A percentile compares a stretch with the other conserved stretches of the same genome.
Evolutionary conservation across 805 yeast species (phyloP).

Genomic region (Hanseniaspora taiwanica): DNA sequence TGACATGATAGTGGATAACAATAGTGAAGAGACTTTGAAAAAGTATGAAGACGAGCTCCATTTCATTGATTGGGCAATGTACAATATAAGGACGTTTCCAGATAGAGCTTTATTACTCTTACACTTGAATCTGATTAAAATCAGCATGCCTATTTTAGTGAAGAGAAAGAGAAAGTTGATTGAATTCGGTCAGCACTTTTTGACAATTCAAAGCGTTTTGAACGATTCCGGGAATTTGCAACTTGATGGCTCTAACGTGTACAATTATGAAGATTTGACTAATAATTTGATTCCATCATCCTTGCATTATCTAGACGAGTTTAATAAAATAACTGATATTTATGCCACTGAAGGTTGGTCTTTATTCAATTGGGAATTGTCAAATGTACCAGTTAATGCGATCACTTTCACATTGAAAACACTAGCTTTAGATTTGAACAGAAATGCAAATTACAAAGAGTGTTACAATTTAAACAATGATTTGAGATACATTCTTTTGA

Average conservation of each 20-base stretch:
- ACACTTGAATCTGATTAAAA: slow-evolving; percentile 25
- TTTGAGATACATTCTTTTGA: slow-evolving; percentile 20
- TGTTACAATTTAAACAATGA: slow-evolving; percentile 25
- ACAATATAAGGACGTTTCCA: slow-evolving; percentile 37
- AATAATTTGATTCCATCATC: slow-evolving; percentile 44
- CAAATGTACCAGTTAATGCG: slow-evolving; percentile 50
- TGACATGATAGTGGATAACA: slow-evolving; percentile 3
- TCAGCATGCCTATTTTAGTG: slow-evolving; percentile 7
- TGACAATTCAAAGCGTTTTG: slow-evolving; percentile 7
- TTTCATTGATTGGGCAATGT: slow-evolving; percentile 34
- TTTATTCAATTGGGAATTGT: slow-evolving; percentile 46
- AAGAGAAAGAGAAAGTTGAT: slow-evolving; percentile 4
- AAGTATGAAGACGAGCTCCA: slow-evolving; percentile 21
- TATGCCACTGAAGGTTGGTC: slow-evolving; percentile 31
- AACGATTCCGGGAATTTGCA: slow-evolving; percentile 8
- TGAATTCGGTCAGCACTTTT: slow-evolving; percentile 7
- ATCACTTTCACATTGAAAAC: slow-evolving; percentile 39
- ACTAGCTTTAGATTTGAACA: slow-evolving; percentile 38
- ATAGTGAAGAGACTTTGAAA: slow-evolving; percentile 22
- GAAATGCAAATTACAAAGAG: slow-evolving; percentile 8
- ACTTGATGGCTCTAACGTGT: slow-evolving; percentile 10
- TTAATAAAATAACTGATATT: slow-evolving; percentile 23
- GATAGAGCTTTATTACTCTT: slow-evolving; percentile 37
- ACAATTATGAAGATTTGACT: slow-evolving; percentile 38
- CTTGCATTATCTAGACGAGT: slow-evolving; percentile 42